phyloP scores from a whole-genome alignment of 306 rosid genomes.

The Begonia peltatifolia region DNA sequence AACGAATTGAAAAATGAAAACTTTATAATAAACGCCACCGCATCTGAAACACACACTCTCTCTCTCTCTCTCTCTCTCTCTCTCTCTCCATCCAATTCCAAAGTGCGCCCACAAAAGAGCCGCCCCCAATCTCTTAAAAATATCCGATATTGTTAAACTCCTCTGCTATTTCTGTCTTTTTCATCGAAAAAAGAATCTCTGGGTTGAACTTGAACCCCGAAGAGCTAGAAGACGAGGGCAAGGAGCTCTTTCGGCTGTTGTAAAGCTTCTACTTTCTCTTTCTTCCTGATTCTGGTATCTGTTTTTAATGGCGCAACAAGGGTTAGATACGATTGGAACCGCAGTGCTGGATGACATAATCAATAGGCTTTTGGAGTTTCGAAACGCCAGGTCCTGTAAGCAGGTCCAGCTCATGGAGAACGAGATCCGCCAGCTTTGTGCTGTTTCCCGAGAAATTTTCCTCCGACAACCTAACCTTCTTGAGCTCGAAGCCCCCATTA shows the following conservation, averaged over 20 bases:
- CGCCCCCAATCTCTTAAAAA: conserved; percentile 3
- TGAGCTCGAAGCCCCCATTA: no score
- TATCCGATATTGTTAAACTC: no score
- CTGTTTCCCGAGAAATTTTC: no score
- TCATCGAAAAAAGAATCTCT: background rate
- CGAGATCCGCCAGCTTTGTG: conserved; percentile 25
- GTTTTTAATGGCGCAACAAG: conserved; percentile 13
- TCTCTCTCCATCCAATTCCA: conserved; percentile 12
- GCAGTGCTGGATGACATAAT: conserved; percentile 26
- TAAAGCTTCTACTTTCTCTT: background rate
- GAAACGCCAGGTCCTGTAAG: conserved; percentile 17
- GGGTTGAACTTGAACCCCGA: background rate
- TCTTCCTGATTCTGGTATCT: background rate
- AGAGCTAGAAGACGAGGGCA: background rate
- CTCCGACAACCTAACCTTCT: no score
- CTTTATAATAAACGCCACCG: conserved; percentile 1
- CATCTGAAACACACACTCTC: no score
- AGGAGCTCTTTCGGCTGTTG: background rate
- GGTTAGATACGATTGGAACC: conserved; percentile 15
- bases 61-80: conserved; percentile 2
- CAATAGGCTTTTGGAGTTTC: conserved; percentile 23
- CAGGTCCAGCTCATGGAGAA: conserved; percentile 31
- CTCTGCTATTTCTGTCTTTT: no score
- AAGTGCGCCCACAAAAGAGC: conserved; percentile 1
- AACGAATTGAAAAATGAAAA: background rate